Evolutionary conservation across 148 eudicot genomes (phyloP), one percentile per base, ranked within the genome.

Genomic region (Fallopia convolvulus): DNA sequence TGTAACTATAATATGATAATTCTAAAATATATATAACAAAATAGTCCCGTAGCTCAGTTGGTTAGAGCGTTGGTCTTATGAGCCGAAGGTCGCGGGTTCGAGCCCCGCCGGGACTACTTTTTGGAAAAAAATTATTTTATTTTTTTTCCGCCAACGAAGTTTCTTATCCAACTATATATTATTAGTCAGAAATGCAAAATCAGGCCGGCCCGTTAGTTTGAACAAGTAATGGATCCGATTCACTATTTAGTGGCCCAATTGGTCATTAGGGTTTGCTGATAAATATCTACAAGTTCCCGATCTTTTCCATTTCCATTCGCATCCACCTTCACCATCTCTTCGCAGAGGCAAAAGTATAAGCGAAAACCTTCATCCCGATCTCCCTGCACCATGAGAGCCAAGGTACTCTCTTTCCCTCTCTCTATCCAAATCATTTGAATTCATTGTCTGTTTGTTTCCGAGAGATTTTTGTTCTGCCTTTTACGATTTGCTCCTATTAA

Each of bases 81-180:
- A 94, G 98, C 98, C 96, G 97, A 89, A 94, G 98, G 93, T 94
- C 95, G 97, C 91, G 97, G 91, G 97, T 92, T 92, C 94, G 94
- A 90, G 90, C 91, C 97, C 94, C 94, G 94, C 94, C 90, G 92
- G 94, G 92, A 92, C 91, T 18, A 72, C 42, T 9, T 66, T 36
- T 66, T 26, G 30, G 1, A 26, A 26, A 26, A 26, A 26, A 26
- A 0, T 66, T 66, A 2, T 61, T 23, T 17, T 50, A 11, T 26
- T 26, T 26, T 26, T 0, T 26, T 26, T 26, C 30, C 30, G 30
- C 30, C 30, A 26, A 26, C 30, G 30, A 26, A 26, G 30, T 26
- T 26, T 26, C 0, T 26, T 26, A 26, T 26, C 30, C 30, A 26
- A 26, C 30, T 26, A 26, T 26, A 26, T 26, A n/a, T 26, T 26